Evolutionary conservation across 768 basidiomycete genomes (phyloP).

Genomic region (Trametopsis cervina): DNA sequence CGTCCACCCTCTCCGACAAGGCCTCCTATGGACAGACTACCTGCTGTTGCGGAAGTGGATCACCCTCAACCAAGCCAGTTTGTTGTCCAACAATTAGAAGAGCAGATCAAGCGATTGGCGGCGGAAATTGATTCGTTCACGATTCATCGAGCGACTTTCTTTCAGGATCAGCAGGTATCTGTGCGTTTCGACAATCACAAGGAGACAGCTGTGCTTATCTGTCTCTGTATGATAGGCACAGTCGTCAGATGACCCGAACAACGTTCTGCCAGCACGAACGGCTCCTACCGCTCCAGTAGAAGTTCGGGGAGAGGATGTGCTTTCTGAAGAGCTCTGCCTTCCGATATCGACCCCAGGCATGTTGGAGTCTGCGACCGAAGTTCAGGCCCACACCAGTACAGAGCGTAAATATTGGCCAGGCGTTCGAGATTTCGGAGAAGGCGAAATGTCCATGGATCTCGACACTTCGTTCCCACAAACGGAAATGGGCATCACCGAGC

Average conservation of each 20-base stretch:
- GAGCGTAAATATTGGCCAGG: background rate
- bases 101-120: background rate
- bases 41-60: background rate
- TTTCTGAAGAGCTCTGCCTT: slow-evolving; percentile 2
- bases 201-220: background rate
- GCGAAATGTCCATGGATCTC: slow-evolving; percentile 10
- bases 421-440: background rate
- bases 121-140: slow-evolving; percentile 2
- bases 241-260: background rate
- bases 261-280: background rate
- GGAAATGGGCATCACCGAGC: background rate
- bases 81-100: background rate
- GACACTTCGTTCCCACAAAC: slow-evolving; percentile 3
- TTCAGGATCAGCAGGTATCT: background rate
- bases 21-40: background rate
- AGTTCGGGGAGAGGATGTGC: background rate
- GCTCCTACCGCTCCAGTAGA: background rate
- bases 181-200: background rate
- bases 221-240: background rate
- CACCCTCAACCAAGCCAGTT: background rate
- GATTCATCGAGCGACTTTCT: background rate
- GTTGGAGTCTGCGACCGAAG: background rate
- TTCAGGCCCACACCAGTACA: background rate
- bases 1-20: background rate
- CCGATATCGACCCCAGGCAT: slow-evolving; percentile 1